A percentile compares a stretch with the other conserved stretches of the same genome.
Evolutionary conservation across 106 monocot genomes (phyloP).

Genomic region (Platanthera zijinensis): DNA sequence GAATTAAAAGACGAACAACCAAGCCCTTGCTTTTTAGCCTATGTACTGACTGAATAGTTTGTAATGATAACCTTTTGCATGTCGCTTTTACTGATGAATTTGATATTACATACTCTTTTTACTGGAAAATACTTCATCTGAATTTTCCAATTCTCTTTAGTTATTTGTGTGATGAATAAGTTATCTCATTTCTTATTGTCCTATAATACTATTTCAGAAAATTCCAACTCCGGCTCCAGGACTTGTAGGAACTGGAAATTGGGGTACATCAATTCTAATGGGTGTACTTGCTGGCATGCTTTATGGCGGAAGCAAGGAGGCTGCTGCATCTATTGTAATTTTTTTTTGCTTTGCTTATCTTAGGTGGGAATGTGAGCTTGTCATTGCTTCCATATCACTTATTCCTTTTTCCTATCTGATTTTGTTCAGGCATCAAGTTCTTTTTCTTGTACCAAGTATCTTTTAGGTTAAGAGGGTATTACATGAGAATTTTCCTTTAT

Average conservation of each 20-base stretch:
- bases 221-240: neutral
- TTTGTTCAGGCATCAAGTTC: neutral
- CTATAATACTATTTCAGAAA: constrained; percentile 14
- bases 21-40: neutral
- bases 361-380: neutral
- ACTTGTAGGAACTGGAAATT: constrained; percentile 52
- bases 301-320: constrained; percentile 95
- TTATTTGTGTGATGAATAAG: neutral
- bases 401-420: neutral
- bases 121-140: neutral
- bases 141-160: neutral
- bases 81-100: neutral
- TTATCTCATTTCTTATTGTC: neutral
- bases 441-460: neutral
- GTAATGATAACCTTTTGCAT: neutral
- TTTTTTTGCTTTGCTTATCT: constrained; percentile 5
- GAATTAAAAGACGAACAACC: neutral
- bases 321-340: constrained; percentile 83
- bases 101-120: neutral
- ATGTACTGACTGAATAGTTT: neutral
- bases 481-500: neutral
- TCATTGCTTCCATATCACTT: neutral
- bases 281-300: constrained; percentile 83
- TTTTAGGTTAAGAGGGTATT: neutral
- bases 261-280: constrained; percentile 73